Percentiles rank a stretch among this genome's conserved stretches.
These are phyloP conservation scores for Metschnikowia matae DNA, from an alignment of 805 yeast species.

Conservation along the genomic window DNA sequence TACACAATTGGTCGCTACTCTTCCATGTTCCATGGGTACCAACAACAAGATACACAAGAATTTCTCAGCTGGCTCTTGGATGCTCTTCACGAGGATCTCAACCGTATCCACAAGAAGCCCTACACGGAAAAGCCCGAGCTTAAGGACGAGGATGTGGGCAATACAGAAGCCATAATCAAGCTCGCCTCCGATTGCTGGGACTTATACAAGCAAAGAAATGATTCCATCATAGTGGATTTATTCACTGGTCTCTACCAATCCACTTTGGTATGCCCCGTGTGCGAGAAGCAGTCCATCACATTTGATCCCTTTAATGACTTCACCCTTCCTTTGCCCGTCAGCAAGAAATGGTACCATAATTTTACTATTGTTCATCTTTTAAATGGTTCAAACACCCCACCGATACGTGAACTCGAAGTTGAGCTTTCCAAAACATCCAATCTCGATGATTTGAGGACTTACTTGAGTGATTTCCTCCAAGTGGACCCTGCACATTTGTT, in stretches of 20 bases:
- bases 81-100: slow-evolving; percentile 88
- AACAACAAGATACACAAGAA: slow-evolving; percentile 94
- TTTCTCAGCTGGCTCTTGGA: slow-evolving; percentile 83
- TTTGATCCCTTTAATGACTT: slow-evolving; percentile 92
- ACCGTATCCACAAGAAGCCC: slow-evolving; percentile 78
- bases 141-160: slow-evolving; percentile 54
- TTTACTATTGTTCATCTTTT: slow-evolving; percentile 58
- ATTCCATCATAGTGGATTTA: slow-evolving; percentile 77
- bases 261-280: slow-evolving; percentile 82
- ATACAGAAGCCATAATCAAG: slow-evolving; percentile 48
- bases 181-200: slow-evolving; percentile 79
- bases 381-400: slow-evolving; percentile 37
- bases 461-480: slow-evolving; percentile 49
- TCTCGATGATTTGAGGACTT: slow-evolving; percentile 56
- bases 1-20: slow-evolving; percentile 74
- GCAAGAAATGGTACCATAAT: slow-evolving; percentile 64
- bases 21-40: slow-evolving; percentile 71
- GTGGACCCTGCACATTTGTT: slow-evolving; percentile 25
- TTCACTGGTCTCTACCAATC: slow-evolving; percentile 91
- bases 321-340: slow-evolving; percentile 83
- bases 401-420: slow-evolving; percentile 51
- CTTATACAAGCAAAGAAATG: slow-evolving; percentile 73
- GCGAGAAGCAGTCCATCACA: slow-evolving; percentile 74
- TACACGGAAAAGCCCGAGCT: slow-evolving; percentile 85
- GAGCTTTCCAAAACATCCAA: slow-evolving; percentile 67